Base-by-base conservation (phyloP, 2,329 filamentous ascomycete species). In the Metarhizium guizhouense region DNA sequence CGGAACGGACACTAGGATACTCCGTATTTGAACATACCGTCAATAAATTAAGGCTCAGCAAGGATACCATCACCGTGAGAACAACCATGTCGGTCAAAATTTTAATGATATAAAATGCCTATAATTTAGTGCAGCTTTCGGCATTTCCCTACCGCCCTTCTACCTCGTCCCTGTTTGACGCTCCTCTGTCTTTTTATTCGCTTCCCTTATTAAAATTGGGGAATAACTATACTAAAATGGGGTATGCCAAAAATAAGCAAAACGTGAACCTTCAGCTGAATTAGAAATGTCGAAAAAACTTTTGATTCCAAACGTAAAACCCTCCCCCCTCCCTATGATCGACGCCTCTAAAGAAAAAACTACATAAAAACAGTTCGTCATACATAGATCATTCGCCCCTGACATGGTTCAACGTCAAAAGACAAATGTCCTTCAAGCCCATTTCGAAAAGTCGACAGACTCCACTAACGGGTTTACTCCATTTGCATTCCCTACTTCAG, bases 401-500 rank as follows among this genome's bases (percentile, higher is more conserved):
- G 14, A 34, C 16, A 30, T 13, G 14, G 32, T 45, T 47, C 16
- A 6, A 14, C n/a, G 13, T 36, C 20, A 40, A 16, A 6, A 40
- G 42, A 30, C 29, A 13, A 34, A 38, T n/a, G 14, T 25, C 29
- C 8, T 16, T 32, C 47, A 72, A 20, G 68, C 69, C 71, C 70
- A 72, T 58, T 70, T 70, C 14, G 71, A 72, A 54, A 72, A 73
- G 57, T 72, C 71, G 16, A 72, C 68, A 47, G 70, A 70, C 50
- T 73, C 71, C 13, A 70, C 62, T 29, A 70, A 60, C 3, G 67
- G 63, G 55, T 70, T 69, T 2, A 63, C 57, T 8, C 62, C 63
- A 38, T 63, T 68, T 13, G 56, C 32, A n/a, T 66, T 62, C 3
- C 65, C 71, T 30, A 75, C 67, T 64, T 85, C 82, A 1, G 80